These are phyloP conservation scores for Gastrodia elata DNA, from an alignment of 106 monocot genomes.

Conservation along the genomic window DNA sequence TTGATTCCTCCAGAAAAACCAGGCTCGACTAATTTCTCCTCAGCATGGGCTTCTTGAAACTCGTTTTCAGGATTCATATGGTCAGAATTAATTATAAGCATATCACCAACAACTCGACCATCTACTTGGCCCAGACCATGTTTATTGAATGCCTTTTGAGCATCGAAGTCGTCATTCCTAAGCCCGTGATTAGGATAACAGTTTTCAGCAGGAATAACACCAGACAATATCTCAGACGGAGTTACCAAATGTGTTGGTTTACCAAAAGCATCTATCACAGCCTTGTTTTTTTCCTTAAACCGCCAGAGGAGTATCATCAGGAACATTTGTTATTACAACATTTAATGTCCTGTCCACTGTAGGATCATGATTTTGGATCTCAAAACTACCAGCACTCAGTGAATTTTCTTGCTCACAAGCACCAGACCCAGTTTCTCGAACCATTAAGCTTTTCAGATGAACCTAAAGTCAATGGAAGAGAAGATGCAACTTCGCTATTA, in stretches of 20 bases:
- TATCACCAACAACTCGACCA: slow-evolving; percentile 41
- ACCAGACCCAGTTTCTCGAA: slow-evolving; percentile 22
- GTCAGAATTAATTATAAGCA: slow-evolving; percentile 11
- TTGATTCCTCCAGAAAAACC: slow-evolving; percentile 17
- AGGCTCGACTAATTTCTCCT: slow-evolving; percentile 10
- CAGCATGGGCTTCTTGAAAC: slow-evolving; percentile 10
- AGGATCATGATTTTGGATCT: slow-evolving; percentile 22
- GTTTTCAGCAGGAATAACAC: slow-evolving; percentile 39
- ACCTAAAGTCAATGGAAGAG: slow-evolving; percentile 18
- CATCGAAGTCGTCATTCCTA: slow-evolving; percentile 22
- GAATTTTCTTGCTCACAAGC: slow-evolving; percentile 26
- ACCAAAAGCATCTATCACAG: slow-evolving; percentile 28
- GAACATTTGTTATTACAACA: slow-evolving; percentile 13
- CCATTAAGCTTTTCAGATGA: slow-evolving; percentile 16
- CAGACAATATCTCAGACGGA: slow-evolving; percentile 74
- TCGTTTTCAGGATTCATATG: slow-evolving; percentile 39
- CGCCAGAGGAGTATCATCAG: slow-evolving; percentile 18
- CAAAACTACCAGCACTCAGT: slow-evolving; percentile 20
- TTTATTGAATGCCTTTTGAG: slow-evolving; percentile 21
- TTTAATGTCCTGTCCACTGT: slow-evolving; percentile 30
- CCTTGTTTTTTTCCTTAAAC: slow-evolving; percentile 31
- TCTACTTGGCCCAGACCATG: slow-evolving; percentile 25
- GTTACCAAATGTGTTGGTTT: slow-evolving; percentile 72
- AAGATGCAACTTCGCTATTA: slow-evolving; percentile 14
- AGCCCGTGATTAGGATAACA: slow-evolving; percentile 11